phyloP scores from a whole-genome alignment of 2,329 filamentous ascomycete genomes.

The Diaporthe sp. region DNA sequence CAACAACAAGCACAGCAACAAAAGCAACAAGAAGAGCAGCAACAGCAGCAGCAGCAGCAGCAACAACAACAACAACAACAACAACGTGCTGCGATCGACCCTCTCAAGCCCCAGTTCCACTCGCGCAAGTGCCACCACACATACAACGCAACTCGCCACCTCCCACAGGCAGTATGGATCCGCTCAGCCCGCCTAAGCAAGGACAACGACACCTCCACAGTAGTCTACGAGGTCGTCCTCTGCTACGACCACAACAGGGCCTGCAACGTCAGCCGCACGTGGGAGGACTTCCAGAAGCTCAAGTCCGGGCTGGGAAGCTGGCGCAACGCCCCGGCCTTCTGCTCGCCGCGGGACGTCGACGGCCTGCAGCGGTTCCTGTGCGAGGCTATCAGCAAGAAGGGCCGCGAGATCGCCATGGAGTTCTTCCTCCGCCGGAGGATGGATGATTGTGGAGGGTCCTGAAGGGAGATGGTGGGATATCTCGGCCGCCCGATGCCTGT shows the following conservation, averaged over 20 bases:
- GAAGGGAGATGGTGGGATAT: no score
- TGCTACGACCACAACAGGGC: constrained; percentile 46
- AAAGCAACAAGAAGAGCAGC: background rate
- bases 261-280: constrained; percentile 43
- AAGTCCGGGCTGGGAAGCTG: constrained; percentile 31
- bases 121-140: constrained; percentile 44
- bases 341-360: constrained; percentile 34
- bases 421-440: constrained; percentile 44
- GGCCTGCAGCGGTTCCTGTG: constrained; percentile 37
- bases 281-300: constrained; percentile 42
- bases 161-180: constrained; percentile 41
- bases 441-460: constrained; percentile 40
- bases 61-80: background rate
- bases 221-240: constrained; percentile 42
- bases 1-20: background rate
- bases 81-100: background rate
- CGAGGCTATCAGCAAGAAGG: constrained; percentile 36
- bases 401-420: constrained; percentile 37
- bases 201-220: constrained; percentile 24
- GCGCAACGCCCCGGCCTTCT: constrained; percentile 21
- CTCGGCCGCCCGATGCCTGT: no score
- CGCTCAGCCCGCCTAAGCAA: constrained; percentile 30
- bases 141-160: constrained; percentile 42
- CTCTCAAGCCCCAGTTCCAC: constrained; percentile 43
- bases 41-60: background rate